These are phyloP conservation scores for Taphrina communis DNA, from an alignment of 1,139 yeast species.

Conservation along the genomic window DNA sequence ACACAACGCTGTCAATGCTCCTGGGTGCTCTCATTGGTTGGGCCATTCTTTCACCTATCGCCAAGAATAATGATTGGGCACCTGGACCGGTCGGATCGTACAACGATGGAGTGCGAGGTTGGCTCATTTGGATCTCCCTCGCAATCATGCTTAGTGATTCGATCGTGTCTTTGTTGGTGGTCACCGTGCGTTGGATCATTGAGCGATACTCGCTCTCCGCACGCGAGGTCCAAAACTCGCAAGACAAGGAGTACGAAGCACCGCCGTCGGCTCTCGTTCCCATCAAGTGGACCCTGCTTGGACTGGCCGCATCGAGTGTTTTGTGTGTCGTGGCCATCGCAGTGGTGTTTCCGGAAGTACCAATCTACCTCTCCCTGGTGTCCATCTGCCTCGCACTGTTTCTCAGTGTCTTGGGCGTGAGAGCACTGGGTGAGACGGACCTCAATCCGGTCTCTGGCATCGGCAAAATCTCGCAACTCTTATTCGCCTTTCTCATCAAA, in stretches of 20 bases:
- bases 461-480: conserved; percentile 87
- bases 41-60: conserved; percentile 84
- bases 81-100: conserved; percentile 89
- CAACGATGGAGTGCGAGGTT: conserved; percentile 80
- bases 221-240: conserved; percentile 47
- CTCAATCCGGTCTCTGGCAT: conserved; percentile 96
- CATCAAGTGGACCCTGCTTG: conserved; percentile 60
- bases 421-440: conserved; percentile 96
- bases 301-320: conserved; percentile 68
- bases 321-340: conserved; percentile 70
- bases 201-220: neutral
- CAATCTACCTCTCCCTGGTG: conserved; percentile 68
- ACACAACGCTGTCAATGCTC: conserved; percentile 88
- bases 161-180: conserved; percentile 74
- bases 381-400: conserved; percentile 78
- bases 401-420: conserved; percentile 81
- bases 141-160: conserved; percentile 95
- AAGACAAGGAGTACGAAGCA: conserved; percentile 55
- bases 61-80: conserved; percentile 77
- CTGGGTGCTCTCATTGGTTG: conserved; percentile 90
- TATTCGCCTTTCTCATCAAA: conserved; percentile 85
- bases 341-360: conserved; percentile 70
- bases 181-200: conserved; percentile 53
- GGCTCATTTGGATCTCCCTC: conserved; percentile 94
- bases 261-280: conserved; percentile 60